phyloP scores from a whole-genome alignment of 2,329 filamentous ascomycete genomes.

The Mycosphaerelloides madeirae region DNA sequence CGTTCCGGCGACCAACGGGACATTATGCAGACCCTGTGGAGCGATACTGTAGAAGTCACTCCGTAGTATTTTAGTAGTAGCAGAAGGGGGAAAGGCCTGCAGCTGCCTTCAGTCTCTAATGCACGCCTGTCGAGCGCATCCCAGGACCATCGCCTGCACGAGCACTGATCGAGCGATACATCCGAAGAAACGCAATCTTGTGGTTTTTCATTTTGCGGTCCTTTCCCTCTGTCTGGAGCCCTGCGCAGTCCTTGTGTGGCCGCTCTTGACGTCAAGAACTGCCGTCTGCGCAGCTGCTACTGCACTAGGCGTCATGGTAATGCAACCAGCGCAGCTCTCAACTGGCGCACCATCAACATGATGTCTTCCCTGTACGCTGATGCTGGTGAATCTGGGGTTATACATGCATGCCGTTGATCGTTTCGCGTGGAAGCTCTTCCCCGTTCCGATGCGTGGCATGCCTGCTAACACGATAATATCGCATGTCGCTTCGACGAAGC shows the following conservation, averaged over 20 bases:
- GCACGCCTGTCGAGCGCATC: slow-evolving; percentile 7
- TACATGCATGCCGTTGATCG: slow-evolving; percentile 13
- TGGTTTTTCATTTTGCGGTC: slow-evolving; percentile 10
- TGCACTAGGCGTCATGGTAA: slow-evolving; percentile 14
- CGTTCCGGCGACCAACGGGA: too few relatives aligned
- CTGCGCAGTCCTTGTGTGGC: slow-evolving; percentile 1
- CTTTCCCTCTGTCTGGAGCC: slow-evolving; percentile 3
- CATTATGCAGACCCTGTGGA: slow-evolving; percentile 6
- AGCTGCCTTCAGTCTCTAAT: slow-evolving; percentile 5
- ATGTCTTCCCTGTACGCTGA: slow-evolving; percentile 2
- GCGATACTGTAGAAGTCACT: not conserved
- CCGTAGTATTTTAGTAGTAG: too few relatives aligned
- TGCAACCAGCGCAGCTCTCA: slow-evolving; percentile 1
- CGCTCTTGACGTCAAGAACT: slow-evolving; percentile 15
- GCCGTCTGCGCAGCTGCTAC: slow-evolving; percentile 7
- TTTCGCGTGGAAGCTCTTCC: slow-evolving; percentile 19
- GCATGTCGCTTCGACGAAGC: slow-evolving; percentile 18
- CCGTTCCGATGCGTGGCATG: slow-evolving; percentile 22
- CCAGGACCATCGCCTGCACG: slow-evolving; percentile 4
- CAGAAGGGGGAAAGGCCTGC: slow-evolving; percentile 8
- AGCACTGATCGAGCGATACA: slow-evolving; percentile 17
- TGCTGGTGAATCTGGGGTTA: slow-evolving; percentile 10
- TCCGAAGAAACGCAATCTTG: slow-evolving; percentile 11
- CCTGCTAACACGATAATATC: slow-evolving; percentile 11
- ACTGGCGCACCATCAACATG: slow-evolving; percentile 1